phyloP scores from a whole-genome alignment of 2,329 filamentous ascomycete species.

The Emericellopsis cladophorae region DNA sequence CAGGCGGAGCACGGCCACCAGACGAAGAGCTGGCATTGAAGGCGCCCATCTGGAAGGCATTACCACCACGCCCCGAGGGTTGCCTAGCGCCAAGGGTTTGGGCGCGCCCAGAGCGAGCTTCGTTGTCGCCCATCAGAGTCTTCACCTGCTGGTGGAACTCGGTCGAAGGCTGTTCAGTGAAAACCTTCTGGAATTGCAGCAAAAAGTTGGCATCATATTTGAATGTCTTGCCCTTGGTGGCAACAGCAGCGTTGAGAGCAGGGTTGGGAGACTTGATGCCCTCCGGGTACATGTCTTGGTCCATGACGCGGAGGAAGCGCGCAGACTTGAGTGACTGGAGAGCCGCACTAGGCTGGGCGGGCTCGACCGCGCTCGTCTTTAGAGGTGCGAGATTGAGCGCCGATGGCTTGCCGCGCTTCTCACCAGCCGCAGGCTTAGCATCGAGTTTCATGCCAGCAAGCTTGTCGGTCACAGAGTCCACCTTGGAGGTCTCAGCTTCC shows the following conservation, averaged over 20 bases:
- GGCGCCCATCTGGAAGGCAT: constrained; percentile 52
- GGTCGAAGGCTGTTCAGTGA: constrained; percentile 88
- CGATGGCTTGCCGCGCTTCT: constrained; percentile 67
- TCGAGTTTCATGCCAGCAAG: constrained; percentile 36
- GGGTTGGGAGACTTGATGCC: constrained; percentile 85
- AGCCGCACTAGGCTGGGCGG: constrained; percentile 83
- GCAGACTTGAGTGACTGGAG: constrained; percentile 89
- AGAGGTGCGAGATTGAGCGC: constrained; percentile 76
- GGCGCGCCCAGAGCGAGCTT: constrained; percentile 42
- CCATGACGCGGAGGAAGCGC: constrained; percentile 71
- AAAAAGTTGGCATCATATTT: constrained; percentile 94
- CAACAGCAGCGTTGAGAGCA: constrained; percentile 68
- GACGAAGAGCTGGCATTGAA: constrained; percentile 37
- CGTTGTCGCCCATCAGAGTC: constrained; percentile 69
- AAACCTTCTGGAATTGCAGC: constrained; percentile 90
- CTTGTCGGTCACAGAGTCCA: constrained; percentile 31
- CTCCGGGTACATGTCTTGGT: constrained; percentile 67
- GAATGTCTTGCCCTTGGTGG: constrained; percentile 70
- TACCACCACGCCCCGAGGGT: constrained; percentile 37
- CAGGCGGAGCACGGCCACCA: constrained; percentile 47
- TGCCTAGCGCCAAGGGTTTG: constrained; percentile 43
- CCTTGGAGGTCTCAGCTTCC: constrained; percentile 15
- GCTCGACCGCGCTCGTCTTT: constrained; percentile 77
- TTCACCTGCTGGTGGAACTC: constrained; percentile 90
- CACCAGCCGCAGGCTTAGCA: constrained; percentile 30